A percentile compares a stretch with the other conserved stretches of the same genome.
Conservation (phyloP, 2,329 filamentous ascomycete genomes). For the Colletotrichum tamarilloi region DNA sequence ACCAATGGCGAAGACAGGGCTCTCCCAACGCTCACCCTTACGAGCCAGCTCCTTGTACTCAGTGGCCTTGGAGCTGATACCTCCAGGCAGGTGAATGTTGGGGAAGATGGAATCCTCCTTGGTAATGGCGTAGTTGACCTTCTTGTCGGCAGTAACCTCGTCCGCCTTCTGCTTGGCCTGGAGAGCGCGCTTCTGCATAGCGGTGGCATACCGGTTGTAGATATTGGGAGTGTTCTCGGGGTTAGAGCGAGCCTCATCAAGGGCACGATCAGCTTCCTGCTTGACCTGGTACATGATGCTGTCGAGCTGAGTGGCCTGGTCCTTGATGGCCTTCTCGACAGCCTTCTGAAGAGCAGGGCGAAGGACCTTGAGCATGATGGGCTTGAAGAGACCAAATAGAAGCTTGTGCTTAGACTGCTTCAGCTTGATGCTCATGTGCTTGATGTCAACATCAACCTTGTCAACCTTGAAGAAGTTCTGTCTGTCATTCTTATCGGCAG, state of each 20-base stretch:
- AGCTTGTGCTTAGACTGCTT: slow-evolving; percentile 96
- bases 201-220: slow-evolving; percentile 85
- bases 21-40: slow-evolving; percentile 95
- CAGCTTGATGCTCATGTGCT: slow-evolving; percentile 86
- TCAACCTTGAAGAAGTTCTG: slow-evolving; percentile 96
- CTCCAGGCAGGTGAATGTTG: slow-evolving; percentile 84
- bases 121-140: slow-evolving; percentile 86
- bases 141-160: slow-evolving; percentile 69
- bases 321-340: slow-evolving; percentile 88
- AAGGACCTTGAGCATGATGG: slow-evolving; percentile 84
- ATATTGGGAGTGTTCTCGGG: slow-evolving; percentile 83
- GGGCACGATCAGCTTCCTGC: slow-evolving; percentile 81
- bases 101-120: slow-evolving; percentile 92
- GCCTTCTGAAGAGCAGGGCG: slow-evolving; percentile 88
- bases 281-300: slow-evolving; percentile 80
- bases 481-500: slow-evolving; percentile 78
- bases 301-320: slow-evolving; percentile 83
- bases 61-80: slow-evolving; percentile 92
- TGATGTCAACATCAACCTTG: slow-evolving; percentile 85
- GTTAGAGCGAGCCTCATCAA: slow-evolving; percentile 72
- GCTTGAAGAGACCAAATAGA: slow-evolving; percentile 88
- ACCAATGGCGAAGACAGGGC: slow-evolving; percentile 91
- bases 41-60: slow-evolving; percentile 89
- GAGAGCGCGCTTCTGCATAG: slow-evolving; percentile 78
- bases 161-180: slow-evolving; percentile 84